Conservation (phyloP, 1,284 basidiomycete species). For the Trichosporon faecale region DNA sequence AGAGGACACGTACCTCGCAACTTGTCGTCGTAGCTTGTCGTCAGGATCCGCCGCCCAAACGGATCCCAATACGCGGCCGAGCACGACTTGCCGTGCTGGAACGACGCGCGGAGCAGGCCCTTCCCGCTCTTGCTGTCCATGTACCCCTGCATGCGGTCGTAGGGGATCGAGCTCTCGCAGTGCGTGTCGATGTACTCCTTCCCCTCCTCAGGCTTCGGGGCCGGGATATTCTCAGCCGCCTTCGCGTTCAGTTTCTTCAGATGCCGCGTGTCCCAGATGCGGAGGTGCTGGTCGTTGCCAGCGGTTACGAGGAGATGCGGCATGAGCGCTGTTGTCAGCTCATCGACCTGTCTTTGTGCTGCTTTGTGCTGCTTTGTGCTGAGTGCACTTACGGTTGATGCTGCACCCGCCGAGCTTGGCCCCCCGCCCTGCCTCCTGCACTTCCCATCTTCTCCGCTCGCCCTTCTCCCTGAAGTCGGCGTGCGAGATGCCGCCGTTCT, state of each 20-base stretch:
- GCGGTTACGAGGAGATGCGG: slow-evolving; percentile 51
- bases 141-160: slow-evolving; percentile 27
- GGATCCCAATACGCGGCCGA: slow-evolving; percentile 55
- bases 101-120: slow-evolving; percentile 42
- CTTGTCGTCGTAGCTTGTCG: slow-evolving; percentile 53
- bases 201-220: slow-evolving; percentile 19
- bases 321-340: slow-evolving; percentile 20
- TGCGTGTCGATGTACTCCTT: slow-evolving; percentile 20
- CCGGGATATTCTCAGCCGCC: slow-evolving; percentile 20
- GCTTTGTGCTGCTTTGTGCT: too few relatives aligned
- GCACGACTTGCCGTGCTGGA: slow-evolving; percentile 52
- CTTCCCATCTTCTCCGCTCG: slow-evolving; percentile 42
- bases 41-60: slow-evolving; percentile 51
- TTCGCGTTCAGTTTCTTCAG: slow-evolving; percentile 32
- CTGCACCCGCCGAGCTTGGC: slow-evolving; percentile 51
- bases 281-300: slow-evolving; percentile 45
- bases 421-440: slow-evolving; percentile 42
- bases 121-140: slow-evolving; percentile 33
- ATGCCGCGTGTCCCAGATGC: slow-evolving; percentile 50
- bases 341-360: too few relatives aligned
- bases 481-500: slow-evolving; percentile 53
- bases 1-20: slow-evolving; percentile 36
- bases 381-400: slow-evolving; percentile 48
- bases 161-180: slow-evolving; percentile 29
- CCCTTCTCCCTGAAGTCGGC: slow-evolving; percentile 50